Evolutionary conservation across 345 rosid species (phyloP), one percentile per base, ranked within the genome.

Genomic region (Salix arbutifolia): DNA sequence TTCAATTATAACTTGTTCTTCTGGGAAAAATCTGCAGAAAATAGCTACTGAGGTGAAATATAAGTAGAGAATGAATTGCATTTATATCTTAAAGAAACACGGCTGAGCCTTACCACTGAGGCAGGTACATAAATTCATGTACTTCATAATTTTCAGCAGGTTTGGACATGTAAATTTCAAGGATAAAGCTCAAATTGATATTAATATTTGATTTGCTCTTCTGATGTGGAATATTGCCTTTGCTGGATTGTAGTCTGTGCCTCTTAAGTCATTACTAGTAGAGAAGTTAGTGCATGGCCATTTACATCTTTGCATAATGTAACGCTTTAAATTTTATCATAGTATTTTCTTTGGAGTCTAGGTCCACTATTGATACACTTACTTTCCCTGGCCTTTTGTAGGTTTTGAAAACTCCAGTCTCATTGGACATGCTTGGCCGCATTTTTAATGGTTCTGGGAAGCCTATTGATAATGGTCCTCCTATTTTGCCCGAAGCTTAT

Each of bases 391-490:
- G 28, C 26, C 60, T 69, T 30, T 78, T 77, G 70, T 78, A 93
- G 98, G 98, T 94, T 78, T 72, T 94, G 85, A 94, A 91, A 81
- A 91, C 98, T 28, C 98, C 97, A 2, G 97, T 94, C 76, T 91
- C 98, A 25, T 67, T 88, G 94, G 98, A 94, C 87, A 94, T 94
- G 98, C 94, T 94, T 80, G 98, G 98, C 37, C 94, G 97, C 77
- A 91, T 94, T 72, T 94, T 94, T 80, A 94, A 94, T 82, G 98
- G 98, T 83, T 94, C 98, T 80, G 98, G 98, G 71, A 94, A 91
- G 79, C 97, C 98, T 78, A 94, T 94, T 82, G 98, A 94, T 81
- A 94, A 94, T 75, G 98, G 98, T 69, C 98, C 98, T 72, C 92
- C 97, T 56, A 94, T 94, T 74, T 83, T 94, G 78, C 98, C 97